Base-by-base conservation (phyloP, 192 early-diverging fungal species). In the Coemansia furcata region DNA sequence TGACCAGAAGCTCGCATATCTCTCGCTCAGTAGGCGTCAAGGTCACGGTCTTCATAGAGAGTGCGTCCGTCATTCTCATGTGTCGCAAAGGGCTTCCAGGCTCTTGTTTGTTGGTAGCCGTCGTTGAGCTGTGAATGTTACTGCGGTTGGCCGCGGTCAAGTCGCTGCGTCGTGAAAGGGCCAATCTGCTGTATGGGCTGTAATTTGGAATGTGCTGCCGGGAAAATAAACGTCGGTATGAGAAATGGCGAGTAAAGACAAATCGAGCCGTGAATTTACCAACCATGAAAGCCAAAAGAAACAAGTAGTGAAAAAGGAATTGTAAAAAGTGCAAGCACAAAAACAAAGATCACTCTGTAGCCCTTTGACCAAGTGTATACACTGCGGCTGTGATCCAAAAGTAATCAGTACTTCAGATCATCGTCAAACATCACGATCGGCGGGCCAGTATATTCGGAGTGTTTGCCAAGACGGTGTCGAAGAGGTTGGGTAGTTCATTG, bases 1-100 rank as follows among this genome's bases (percentile, higher is more conserved):
- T 72, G 23, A 76, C 73, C 21, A 97, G 85, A 30, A 93, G 65
- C 15, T 83, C 46, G 71, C 90, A 93, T n/a, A 96, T 87, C 59
- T 87, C 66, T 10, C 63, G 30, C 67, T 96, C 94, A 15, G 68
- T 73, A 0, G 84, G 71, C 6, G 87, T 90, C 47, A 94, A 73
- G 4, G 57, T 68, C 11, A 92, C 68, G 15, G 67, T 63, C 77
- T 84, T 74, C 38, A 42, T 29, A 39, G 59, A 15, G 33, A 21
- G 35, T 8, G 19, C 19, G 35, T 54, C 49, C 5, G 38, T 65
- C 63, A 29, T 52, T 52, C 5, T 21, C 4, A 5, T 49, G 44
- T 35, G 44, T 12, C 36, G 46, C 6, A 17, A 17, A n/a, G 15
- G 17, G 17, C 17, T 46, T 17, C 43, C 43, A 46, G 43, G 29